phyloP scores from a whole-genome alignment of 768 basidiomycete species.

The Naganishia vishniacii region DNA sequence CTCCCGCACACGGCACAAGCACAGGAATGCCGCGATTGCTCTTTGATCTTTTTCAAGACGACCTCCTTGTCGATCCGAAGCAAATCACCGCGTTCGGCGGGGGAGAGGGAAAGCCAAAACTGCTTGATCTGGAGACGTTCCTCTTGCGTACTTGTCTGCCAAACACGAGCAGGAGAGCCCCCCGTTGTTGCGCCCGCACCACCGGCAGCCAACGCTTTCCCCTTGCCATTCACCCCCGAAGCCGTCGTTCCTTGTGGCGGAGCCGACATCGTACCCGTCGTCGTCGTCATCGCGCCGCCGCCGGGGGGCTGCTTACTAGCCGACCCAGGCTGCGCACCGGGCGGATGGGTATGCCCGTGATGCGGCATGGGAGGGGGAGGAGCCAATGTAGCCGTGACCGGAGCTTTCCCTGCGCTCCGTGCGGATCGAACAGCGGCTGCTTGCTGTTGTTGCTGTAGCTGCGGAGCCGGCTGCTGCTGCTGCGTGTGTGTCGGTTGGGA shows the following conservation, averaged over 20 bases:
- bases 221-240: constrained; percentile 54
- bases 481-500: constrained; percentile 27
- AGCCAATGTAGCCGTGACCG: constrained; percentile 41
- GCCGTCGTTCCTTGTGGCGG: no score
- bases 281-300: not conserved
- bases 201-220: constrained; percentile 36
- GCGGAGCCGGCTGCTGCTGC: constrained; percentile 28
- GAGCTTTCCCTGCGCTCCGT: constrained; percentile 49
- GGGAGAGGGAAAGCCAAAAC: constrained; percentile 91
- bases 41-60: constrained; percentile 97
- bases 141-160: constrained; percentile 84
- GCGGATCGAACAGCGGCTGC: constrained; percentile 48
- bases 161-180: constrained; percentile 68
- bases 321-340: no score
- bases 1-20: constrained; percentile 92
- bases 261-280: no score
- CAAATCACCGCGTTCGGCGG: constrained; percentile 81
- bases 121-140: constrained; percentile 96
- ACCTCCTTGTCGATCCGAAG: constrained; percentile 98
- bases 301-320: constrained; percentile 26
- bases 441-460: no score
- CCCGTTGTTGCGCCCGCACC: constrained; percentile 30
- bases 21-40: constrained; percentile 95
- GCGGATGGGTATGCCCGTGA: constrained; percentile 45
- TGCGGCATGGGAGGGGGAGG: constrained; percentile 32